These are phyloP conservation scores for Metschnikowia santaceciliae DNA, from an alignment of 805 yeast species.

Conservation along the genomic window DNA sequence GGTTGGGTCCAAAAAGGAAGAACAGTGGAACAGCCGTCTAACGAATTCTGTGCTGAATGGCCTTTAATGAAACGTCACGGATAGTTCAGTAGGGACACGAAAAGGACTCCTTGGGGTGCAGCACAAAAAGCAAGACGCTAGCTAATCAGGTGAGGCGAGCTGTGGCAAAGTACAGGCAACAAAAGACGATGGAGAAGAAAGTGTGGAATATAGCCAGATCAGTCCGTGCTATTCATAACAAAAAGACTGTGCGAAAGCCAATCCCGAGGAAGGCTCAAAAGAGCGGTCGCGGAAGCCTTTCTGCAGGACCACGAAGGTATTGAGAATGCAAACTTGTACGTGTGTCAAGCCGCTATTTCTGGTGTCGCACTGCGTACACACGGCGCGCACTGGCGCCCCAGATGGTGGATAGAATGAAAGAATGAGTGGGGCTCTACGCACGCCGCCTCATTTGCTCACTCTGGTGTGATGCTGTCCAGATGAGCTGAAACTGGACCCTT, in stretches of 20 bases:
- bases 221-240: constrained; percentile 5
- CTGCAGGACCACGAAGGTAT: constrained; percentile 1
- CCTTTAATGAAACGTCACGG: not conserved
- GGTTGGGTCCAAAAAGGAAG: not conserved
- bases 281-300: not conserved
- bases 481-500: too few species aligned
- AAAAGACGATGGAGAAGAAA: not conserved
- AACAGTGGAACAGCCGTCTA: too few species aligned
- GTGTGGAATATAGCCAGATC: not conserved
- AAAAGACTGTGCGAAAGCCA: constrained; percentile 4
- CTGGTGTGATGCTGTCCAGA: too few species aligned
- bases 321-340: not conserved
- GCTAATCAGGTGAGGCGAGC: not conserved
- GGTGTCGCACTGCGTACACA: not conserved
- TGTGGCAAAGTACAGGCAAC: not conserved
- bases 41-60: not conserved
- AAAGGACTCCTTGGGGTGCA: not conserved
- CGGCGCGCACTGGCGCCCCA: not conserved
- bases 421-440: not conserved
- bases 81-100: not conserved
- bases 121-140: not conserved
- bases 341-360: constrained; percentile 2
- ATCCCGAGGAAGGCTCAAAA: constrained; percentile 4
- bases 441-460: too few species aligned
- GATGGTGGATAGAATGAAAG: not conserved